A percentile compares a stretch with the other conserved stretches of the same genome.
Conservation (phyloP, 495 filamentous ascomycete genomes). For the Trichoderma asperelloides region DNA sequence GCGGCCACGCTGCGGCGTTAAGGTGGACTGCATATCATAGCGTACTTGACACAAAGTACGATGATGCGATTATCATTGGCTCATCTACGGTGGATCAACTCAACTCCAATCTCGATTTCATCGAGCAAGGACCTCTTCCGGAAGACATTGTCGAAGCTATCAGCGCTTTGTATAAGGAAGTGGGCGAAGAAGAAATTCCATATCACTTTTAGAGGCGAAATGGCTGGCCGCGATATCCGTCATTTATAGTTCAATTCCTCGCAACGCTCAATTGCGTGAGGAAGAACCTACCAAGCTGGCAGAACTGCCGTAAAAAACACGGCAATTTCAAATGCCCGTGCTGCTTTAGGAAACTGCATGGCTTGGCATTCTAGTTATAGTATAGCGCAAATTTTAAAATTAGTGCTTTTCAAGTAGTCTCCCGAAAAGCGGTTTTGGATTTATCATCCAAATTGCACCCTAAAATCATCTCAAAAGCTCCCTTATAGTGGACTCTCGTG, state of each 20-base stretch:
- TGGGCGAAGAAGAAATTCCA: slow-evolving; percentile 14
- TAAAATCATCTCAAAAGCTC: not conserved
- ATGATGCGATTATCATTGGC: not conserved
- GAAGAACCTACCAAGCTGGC: not conserved
- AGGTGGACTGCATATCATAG: not conserved
- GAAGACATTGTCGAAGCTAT: not conserved
- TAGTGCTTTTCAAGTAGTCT: not conserved
- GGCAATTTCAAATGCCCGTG: not conserved
- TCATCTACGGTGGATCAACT: not conserved
- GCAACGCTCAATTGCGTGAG: not conserved
- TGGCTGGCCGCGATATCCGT: not conserved
- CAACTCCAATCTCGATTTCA: not conserved
- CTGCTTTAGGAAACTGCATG: not conserved
- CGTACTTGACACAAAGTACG: not conserved
- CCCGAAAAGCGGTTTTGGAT: not conserved
- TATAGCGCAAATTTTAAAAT: not conserved
- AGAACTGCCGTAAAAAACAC: not conserved
- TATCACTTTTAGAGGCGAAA: not conserved
- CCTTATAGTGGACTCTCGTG: not conserved
- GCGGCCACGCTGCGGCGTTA: not conserved
- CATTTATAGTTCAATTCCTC: not conserved
- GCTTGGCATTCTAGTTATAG: not conserved
- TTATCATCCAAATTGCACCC: not conserved
- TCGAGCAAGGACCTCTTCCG: not conserved
- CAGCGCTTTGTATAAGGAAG: slow-evolving; percentile 30